Evolutionary conservation across 345 rosid genomes (phyloP).

Genomic region (Salix udensis): DNA sequence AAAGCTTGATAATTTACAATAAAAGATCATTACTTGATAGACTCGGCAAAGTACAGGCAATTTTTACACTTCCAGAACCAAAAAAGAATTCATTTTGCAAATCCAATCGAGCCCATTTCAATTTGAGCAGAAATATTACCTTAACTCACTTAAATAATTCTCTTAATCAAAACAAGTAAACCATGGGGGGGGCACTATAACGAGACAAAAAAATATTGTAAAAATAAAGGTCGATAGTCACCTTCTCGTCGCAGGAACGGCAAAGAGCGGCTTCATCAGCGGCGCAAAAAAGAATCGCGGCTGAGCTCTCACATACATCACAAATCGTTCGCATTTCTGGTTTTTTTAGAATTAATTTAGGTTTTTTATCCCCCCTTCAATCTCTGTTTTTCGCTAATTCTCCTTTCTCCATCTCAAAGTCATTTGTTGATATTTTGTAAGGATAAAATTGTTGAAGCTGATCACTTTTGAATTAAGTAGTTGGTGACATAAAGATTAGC

Average conservation of each 20-base stretch:
- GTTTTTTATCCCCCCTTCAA: not conserved
- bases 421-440: not conserved
- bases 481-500: not conserved
- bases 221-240: not conserved
- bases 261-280: conserved; percentile 90
- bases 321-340: conserved; percentile 62
- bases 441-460: not conserved
- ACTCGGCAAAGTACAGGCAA: not conserved
- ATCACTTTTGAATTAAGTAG: not conserved
- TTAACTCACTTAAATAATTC: not conserved
- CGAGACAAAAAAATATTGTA: not conserved
- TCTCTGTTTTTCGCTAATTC: not conserved
- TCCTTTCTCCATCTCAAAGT: not conserved
- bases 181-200: too few relatives aligned
- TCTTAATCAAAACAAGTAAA: not conserved
- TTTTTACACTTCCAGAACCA: not conserved
- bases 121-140: not conserved
- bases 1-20: not conserved
- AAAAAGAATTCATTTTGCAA: not conserved
- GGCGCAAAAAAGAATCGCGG: conserved; percentile 81
- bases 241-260: conserved; percentile 78
- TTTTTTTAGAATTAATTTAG: not conserved
- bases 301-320: conserved; percentile 70
- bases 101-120: not conserved
- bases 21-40: not conserved